Evolutionary conservation across 345 rosid genomes (phyloP).

Genomic region (Ceriops decandra): DNA sequence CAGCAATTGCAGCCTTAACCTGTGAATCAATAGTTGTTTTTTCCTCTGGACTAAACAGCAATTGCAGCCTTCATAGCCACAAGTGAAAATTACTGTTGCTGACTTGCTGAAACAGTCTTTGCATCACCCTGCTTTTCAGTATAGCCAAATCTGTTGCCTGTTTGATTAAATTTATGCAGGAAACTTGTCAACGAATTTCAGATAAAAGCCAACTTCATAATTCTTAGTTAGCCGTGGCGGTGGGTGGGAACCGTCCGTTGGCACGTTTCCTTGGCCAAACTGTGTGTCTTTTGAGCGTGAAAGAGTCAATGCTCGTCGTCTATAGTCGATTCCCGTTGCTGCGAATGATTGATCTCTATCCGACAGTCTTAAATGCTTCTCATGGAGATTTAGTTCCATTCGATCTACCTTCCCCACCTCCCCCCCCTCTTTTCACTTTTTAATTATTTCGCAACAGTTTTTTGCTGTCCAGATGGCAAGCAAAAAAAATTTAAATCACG

Average conservation of each 20-base stretch:
- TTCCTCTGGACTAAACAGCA: too few species aligned
- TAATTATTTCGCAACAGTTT: not conserved
- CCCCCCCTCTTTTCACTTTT: too few species aligned
- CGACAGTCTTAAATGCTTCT: not conserved
- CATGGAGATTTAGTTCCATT: conserved; percentile 4
- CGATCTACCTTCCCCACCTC: not conserved
- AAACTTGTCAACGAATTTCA: too few species aligned
- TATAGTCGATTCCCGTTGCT: too few species aligned
- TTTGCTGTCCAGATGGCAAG: not conserved
- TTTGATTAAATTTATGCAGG: not conserved
- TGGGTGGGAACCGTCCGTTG: not conserved
- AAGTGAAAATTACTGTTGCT: not conserved
- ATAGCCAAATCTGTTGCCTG: not conserved
- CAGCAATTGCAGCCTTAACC: too few species aligned
- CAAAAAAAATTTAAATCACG: not conserved
- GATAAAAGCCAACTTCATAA: too few species aligned
- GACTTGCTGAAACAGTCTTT: not conserved
- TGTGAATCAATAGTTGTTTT: too few species aligned
- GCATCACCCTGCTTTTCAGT: not conserved
- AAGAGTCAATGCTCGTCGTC: too few species aligned
- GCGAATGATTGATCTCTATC: too few species aligned
- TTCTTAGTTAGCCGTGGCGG: not conserved
- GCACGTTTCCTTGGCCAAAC: not conserved
- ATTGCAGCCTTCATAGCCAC: too few species aligned
- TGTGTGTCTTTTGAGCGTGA: not conserved